Evolutionary conservation across 2,329 filamentous ascomycete species (phyloP), one percentile per base, ranked within the genome.

Genomic region (Pseudopyricularia javanii): DNA sequence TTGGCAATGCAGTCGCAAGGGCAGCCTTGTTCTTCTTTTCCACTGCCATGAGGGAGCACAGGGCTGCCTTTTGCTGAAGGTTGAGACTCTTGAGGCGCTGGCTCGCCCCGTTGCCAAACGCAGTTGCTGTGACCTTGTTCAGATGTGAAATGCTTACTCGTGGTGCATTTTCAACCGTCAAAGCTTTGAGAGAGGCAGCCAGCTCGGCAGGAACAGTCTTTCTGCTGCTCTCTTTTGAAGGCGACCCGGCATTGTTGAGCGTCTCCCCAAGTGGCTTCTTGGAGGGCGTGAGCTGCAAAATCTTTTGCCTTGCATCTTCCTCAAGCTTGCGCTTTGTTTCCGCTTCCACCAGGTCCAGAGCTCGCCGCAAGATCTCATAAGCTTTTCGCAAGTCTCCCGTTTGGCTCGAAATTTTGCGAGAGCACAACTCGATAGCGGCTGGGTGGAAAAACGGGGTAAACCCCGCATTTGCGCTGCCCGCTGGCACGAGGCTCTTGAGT

Each of bases 371-470:
- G 55, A 98, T 88, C 66, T 96, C 91, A 62, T 97, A 96, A 0
- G 91, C 91, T 67, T 95, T 95, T 56, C 93, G 87, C 49, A 98
- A 69, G 66, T 98, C 93, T 45, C 93, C 93, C 0, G 89, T 95
- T 65, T 97, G 91, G 52, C 86, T 89, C 4, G 93, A 86, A 15
- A 98, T 88, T 66, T 97, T 98, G 66, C 93, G 88, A 7, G 93
- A 86, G 65, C 91, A 95, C 47, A 98, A 83, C 62, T 94, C 88
- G 59, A 98, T 90, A 17, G 93, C 93, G 12, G 89, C 88, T 1
- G 91, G 91, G 62, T 97, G 91, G 55, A 98, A 81, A 62, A 97
- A 95, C 0, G 93, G 93, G 3, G 95, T 71, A 56, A 81, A 85
- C 55, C 78, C 76, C 5, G 68, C 64, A 3, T 68, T 68, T 34